A percentile compares a stretch with the other conserved stretches of the same genome.
These are phyloP conservation scores for Penicillium simplicissimum DNA, from an alignment of 495 filamentous ascomycete genomes.

Conservation along the genomic window DNA sequence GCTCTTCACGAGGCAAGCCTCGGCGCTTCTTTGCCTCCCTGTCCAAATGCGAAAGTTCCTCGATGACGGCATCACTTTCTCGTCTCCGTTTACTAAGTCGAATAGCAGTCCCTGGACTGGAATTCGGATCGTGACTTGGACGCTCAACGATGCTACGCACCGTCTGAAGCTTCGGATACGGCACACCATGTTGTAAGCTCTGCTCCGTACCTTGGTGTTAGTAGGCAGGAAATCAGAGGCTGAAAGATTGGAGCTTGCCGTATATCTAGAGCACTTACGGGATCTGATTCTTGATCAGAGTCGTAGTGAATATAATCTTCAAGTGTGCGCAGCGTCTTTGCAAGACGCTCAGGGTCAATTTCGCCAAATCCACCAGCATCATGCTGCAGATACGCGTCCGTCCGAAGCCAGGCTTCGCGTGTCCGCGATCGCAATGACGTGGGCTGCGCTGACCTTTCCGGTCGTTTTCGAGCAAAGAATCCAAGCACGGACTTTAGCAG, in stretches of 20 bases:
- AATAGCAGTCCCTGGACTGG: conserved; percentile 18
- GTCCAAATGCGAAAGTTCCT: conserved; percentile 29
- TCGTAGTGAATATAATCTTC: conserved; percentile 31
- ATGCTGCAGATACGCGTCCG: conserved; percentile 34
- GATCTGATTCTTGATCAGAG: conserved; percentile 26
- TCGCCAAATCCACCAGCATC: conserved; percentile 28
- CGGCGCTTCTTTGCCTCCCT: conserved; percentile 31
- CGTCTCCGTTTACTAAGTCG: conserved; percentile 32
- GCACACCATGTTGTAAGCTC: conserved; percentile 17
- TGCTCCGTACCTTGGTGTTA: conserved; percentile 23
- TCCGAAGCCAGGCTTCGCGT: conserved; percentile 35
- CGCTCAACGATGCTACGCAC: conserved; percentile 20
- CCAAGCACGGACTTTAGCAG: conserved; percentile 31
- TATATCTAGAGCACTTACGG: conserved; percentile 23
- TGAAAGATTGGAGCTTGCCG: conserved; percentile 20
- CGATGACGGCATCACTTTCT: conserved; percentile 25
- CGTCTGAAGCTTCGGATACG: conserved; percentile 27
- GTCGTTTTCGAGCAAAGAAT: conserved; percentile 34
- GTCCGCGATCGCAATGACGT: conserved; percentile 27
- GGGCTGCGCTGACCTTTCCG: conserved; percentile 28
- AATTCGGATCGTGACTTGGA: conserved; percentile 23
- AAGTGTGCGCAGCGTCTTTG: conserved; percentile 28
- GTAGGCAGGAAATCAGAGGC: conserved; percentile 13
- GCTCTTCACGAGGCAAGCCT: conserved; percentile 31
- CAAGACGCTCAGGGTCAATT: conserved; percentile 23